These are phyloP conservation scores for Pseudocercospora fuligena DNA, from an alignment of 2,329 filamentous ascomycete genomes.

Conservation along the genomic window DNA sequence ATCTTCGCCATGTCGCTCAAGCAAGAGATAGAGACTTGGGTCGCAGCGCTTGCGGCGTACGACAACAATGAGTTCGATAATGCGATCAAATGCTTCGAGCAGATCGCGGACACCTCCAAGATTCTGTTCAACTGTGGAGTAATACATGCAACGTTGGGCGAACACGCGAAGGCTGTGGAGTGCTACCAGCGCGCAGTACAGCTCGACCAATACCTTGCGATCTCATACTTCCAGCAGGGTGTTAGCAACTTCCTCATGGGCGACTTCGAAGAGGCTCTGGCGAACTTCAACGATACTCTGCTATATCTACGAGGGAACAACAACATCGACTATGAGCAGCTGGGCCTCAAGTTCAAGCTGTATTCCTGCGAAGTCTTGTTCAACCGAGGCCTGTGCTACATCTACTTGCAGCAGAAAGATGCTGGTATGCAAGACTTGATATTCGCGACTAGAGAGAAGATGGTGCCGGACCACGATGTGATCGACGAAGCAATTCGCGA, in stretches of 20 bases:
- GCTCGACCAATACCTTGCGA: conserved; percentile 92
- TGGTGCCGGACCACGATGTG: conserved; percentile 93
- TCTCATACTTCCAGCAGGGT: conserved; percentile 97
- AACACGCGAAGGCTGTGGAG: conserved; percentile 94
- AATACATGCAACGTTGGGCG: conserved; percentile 93
- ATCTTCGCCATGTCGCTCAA: conserved; percentile 53
- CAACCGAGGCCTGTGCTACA: conserved; percentile 95
- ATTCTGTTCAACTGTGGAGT: conserved; percentile 99
- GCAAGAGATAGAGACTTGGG: conserved; percentile 98
- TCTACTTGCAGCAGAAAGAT: conserved; percentile 91
- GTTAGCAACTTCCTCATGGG: conserved; percentile 97
- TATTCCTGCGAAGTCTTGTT: conserved; percentile 98
- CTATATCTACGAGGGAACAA: conserved; percentile 94
- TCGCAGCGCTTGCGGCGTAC: conserved; percentile 85
- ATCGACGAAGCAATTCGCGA: conserved; percentile 97
- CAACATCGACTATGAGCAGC: conserved; percentile 95
- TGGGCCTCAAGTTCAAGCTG: conserved; percentile 92
- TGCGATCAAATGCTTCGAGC: conserved; percentile 79
- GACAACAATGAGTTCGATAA: conserved; percentile 98
- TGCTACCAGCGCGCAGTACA: conserved; percentile 90
- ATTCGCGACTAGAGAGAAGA: conserved; percentile 93
- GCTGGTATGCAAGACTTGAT: conserved; percentile 87
- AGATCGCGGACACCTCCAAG: conserved; percentile 93
- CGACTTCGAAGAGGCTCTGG: conserved; percentile 94
- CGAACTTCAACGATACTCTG: conserved; percentile 98